Evolutionary conservation across 371 early-diverging fungal species (phyloP).

Genomic region (Mucor velutinosus): DNA sequence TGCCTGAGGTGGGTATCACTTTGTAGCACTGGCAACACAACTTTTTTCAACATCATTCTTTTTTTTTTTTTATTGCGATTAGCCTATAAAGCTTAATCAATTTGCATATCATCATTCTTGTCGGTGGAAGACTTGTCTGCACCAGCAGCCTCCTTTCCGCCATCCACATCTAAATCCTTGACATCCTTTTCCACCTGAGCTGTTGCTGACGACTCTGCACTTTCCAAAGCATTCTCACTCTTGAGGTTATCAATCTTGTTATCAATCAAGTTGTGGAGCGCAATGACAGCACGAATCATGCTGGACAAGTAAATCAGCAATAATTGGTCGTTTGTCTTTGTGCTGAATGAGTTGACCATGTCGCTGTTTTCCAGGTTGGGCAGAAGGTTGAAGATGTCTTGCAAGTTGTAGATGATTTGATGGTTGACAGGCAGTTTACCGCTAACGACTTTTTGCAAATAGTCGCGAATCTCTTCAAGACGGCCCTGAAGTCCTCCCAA

Average conservation of each 20-base stretch:
- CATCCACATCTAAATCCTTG: constrained; percentile 13
- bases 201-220: constrained; percentile 8
- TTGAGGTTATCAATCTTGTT: constrained; percentile 81
- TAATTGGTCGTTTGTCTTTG: constrained; percentile 95
- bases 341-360: constrained; percentile 79
- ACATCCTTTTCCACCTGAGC: constrained; percentile 11
- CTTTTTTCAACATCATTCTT: background rate
- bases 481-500: constrained; percentile 85
- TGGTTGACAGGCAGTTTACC: constrained; percentile 91
- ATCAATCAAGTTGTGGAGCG: constrained; percentile 94
- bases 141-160: background rate
- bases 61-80: background rate
- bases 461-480: constrained; percentile 83
- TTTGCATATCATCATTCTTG: constrained; percentile 27
- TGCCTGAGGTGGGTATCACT: too few species aligned
- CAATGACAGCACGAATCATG: constrained; percentile 91
- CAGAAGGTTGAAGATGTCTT: constrained; percentile 94
- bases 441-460: constrained; percentile 86
- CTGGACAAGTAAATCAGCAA: constrained; percentile 90
- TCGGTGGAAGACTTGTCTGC: constrained; percentile 5
- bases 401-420: constrained; percentile 94
- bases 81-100: constrained; percentile 13
- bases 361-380: constrained; percentile 84
- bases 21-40: too few species aligned
- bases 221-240: constrained; percentile 49